Conservation (phyloP, 2,329 filamentous ascomycete species). For the Blastomyces emzantsi region DNA sequence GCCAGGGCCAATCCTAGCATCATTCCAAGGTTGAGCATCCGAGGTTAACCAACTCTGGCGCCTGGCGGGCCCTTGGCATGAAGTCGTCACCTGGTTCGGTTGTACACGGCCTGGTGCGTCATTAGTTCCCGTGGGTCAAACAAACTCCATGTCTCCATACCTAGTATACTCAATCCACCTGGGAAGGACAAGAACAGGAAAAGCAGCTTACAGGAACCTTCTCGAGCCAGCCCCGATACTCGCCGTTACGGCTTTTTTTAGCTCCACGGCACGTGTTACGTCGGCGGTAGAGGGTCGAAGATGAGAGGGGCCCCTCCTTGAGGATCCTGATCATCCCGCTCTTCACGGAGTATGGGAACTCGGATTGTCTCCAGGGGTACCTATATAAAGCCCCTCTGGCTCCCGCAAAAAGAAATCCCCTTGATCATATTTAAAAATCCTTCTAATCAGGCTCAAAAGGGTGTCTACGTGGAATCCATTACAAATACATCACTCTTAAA, state of each 20-base stretch:
- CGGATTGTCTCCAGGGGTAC: neutral
- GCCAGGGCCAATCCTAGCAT: neutral
- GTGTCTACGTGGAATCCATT: neutral
- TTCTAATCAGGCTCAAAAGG: neutral
- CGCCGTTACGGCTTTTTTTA: constrained; percentile 1
- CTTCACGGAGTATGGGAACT: neutral
- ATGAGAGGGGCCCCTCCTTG: neutral
- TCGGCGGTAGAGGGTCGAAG: neutral
- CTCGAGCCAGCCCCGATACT: neutral
- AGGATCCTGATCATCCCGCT: neutral
- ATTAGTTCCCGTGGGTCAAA: neutral
- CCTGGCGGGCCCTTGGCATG: neutral
- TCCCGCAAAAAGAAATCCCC: neutral
- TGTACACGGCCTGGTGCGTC: neutral
- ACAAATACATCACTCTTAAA: neutral
- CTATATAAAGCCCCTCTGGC: neutral
- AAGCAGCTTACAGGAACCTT: neutral
- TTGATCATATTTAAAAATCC: neutral
- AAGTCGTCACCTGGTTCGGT: constrained; percentile 5
- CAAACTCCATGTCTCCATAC: neutral
- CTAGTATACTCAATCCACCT: neutral
- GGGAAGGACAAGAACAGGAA: neutral
- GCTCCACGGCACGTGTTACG: constrained; percentile 2
- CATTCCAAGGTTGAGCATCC: neutral
- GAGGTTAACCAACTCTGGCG: constrained; percentile 1